Evolutionary conservation across 371 early-diverging fungal species (phyloP).

Genomic region (Fennellomyces sp.): DNA sequence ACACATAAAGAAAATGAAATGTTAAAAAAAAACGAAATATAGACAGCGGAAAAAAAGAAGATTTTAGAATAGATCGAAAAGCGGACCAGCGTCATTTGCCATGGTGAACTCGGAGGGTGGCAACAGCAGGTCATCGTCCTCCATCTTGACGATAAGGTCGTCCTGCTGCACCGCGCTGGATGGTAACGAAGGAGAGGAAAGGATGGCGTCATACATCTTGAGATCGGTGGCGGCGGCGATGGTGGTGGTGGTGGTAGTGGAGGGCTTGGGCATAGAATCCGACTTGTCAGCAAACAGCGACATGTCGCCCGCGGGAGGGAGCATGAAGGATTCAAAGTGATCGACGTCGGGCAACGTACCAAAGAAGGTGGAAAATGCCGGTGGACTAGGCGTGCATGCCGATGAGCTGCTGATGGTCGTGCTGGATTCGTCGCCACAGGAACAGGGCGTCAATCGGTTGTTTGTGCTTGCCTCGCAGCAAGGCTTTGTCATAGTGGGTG

Average conservation of each 20-base stretch:
- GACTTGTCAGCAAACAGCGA: conserved; percentile 4
- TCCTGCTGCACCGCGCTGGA: conserved; percentile 28
- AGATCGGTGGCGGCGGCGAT: conserved; percentile 13
- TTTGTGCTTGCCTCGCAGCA: neutral
- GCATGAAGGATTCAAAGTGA: conserved; percentile 40
- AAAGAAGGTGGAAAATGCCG: conserved; percentile 23
- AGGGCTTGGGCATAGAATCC: conserved; percentile 1
- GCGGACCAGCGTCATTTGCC: conserved; percentile 17
- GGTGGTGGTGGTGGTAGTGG: conserved; percentile 1
- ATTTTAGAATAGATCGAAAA: conserved; percentile 27
- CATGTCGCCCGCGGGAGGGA: conserved; percentile 34
- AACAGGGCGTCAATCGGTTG: conserved; percentile 8
- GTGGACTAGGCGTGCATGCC: conserved; percentile 38
- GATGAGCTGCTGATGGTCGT: conserved; percentile 18
- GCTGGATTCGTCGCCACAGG: conserved; percentile 25
- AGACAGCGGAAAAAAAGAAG: conserved; percentile 5
- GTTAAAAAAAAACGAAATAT: neutral
- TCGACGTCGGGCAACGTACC: conserved; percentile 13
- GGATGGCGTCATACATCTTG: conserved; percentile 14
- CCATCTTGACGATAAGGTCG: conserved; percentile 28
- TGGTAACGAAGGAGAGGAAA: conserved; percentile 24
- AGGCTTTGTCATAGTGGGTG: neutral
- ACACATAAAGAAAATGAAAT: neutral
- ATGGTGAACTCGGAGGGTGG: conserved; percentile 11
- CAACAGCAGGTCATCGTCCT: conserved; percentile 14